Conservation (phyloP, 768 basidiomycete genomes). For the Calocybe gangraenosa region DNA sequence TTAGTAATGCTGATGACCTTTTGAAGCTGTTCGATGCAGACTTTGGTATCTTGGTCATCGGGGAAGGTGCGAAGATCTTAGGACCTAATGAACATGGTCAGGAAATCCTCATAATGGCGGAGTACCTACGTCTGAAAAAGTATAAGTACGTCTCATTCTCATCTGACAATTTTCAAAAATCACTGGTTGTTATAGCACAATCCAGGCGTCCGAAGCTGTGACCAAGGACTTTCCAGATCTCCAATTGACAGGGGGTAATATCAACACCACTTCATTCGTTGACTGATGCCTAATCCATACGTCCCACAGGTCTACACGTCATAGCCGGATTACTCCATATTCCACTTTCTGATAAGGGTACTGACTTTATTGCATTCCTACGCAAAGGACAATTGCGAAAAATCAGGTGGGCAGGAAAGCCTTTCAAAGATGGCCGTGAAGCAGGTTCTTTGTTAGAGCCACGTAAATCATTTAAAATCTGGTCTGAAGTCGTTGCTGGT, state of each 20-base stretch:
- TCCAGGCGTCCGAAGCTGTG: slow-evolving; percentile 70
- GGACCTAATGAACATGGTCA: slow-evolving; percentile 70
- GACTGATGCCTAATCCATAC: not conserved
- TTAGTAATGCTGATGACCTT: slow-evolving; percentile 77
- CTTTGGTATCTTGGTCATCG: slow-evolving; percentile 66
- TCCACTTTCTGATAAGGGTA: slow-evolving; percentile 65
- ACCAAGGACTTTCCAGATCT: slow-evolving; percentile 70
- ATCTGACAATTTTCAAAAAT: not conserved
- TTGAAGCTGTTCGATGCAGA: slow-evolving; percentile 77
- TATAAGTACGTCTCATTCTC: slow-evolving; percentile 37
- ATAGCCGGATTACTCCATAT: slow-evolving; percentile 75
- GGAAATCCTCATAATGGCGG: slow-evolving; percentile 74
- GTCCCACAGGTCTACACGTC: slow-evolving; percentile 42
- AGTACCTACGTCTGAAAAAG: slow-evolving; percentile 72
- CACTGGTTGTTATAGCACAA: slow-evolving; percentile 35
- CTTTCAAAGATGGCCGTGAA: slow-evolving; percentile 39
- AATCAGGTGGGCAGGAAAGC: slow-evolving; percentile 78
- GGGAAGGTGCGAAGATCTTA: slow-evolving; percentile 68
- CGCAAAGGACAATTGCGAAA: slow-evolving; percentile 71
- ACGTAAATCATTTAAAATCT: slow-evolving; percentile 73
- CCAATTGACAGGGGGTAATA: slow-evolving; percentile 43
- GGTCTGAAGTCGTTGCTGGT: slow-evolving; percentile 72
- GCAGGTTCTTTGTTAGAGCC: slow-evolving; percentile 53
- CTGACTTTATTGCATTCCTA: slow-evolving; percentile 79
- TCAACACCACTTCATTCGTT: not conserved